These are phyloP conservation scores for Pichia paraexigua DNA, from an alignment of 805 yeast genomes.

Conservation along the genomic window DNA sequence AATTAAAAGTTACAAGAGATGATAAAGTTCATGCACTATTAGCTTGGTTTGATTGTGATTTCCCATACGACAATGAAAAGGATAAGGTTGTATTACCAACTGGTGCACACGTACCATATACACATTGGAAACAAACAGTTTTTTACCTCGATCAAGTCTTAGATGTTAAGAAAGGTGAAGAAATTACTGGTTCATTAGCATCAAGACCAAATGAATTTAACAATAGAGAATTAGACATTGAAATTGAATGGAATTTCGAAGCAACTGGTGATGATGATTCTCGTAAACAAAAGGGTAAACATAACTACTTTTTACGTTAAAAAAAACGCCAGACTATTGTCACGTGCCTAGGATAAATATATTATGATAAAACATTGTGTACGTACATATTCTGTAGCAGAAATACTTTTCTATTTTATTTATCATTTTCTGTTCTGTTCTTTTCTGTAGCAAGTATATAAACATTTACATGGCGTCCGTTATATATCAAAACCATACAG, in stretches of 20 bases:
- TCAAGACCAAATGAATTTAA: conserved; percentile 70
- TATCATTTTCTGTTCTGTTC: background rate
- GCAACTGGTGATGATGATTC: conserved; percentile 30
- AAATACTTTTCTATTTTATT: background rate
- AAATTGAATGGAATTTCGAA: conserved; percentile 50
- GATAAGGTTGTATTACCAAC: conserved; percentile 75
- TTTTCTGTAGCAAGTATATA: background rate
- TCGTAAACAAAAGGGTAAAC: conserved; percentile 52
- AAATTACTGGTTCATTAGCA: conserved; percentile 59
- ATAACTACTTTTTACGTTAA: conserved; percentile 47
- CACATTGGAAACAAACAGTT: conserved; percentile 99
- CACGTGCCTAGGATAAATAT: background rate
- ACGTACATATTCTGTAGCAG: background rate
- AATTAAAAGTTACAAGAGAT: conserved; percentile 63
- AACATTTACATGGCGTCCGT: background rate
- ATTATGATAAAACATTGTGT: background rate
- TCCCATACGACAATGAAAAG: conserved; percentile 47
- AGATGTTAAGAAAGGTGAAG: conserved; percentile 69
- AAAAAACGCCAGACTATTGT: too few relatives aligned
- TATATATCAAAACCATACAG: background rate
- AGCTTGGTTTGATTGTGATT: conserved; percentile 92
- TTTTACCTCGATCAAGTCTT: conserved; percentile 77
- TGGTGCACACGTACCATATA: conserved; percentile 88
- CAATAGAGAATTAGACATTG: conserved; percentile 87
- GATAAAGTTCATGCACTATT: conserved; percentile 84